Evolutionary conservation across 2,329 filamentous ascomycete species (phyloP).

Genomic region (Clarireedia paspali): DNA sequence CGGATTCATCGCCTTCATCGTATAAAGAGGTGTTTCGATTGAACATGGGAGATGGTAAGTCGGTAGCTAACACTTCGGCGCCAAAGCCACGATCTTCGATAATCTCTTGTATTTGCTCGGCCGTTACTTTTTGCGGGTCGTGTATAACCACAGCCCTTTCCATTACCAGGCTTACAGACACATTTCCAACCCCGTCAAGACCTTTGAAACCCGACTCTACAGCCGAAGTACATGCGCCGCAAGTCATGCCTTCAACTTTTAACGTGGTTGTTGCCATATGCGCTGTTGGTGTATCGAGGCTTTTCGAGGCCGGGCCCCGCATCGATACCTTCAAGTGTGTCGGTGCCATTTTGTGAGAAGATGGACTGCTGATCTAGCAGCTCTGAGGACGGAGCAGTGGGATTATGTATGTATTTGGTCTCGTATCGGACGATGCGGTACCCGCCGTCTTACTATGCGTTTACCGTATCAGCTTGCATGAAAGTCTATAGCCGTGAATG

Average conservation of each 20-base stretch:
- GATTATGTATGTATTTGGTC: conserved; percentile 3
- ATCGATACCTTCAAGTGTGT: conserved; percentile 24
- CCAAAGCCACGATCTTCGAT: conserved; percentile 93
- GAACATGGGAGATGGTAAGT: conserved; percentile 52
- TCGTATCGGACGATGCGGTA: conserved; percentile 3
- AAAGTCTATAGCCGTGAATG: neutral
- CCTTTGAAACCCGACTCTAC: conserved; percentile 85
- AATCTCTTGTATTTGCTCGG: conserved; percentile 71
- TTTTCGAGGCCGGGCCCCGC: conserved; percentile 12
- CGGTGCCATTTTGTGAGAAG: conserved; percentile 23
- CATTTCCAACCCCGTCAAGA: conserved; percentile 71
- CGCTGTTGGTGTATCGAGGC: conserved; percentile 20
- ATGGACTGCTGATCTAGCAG: neutral
- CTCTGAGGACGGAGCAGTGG: neutral
- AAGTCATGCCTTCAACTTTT: conserved; percentile 84
- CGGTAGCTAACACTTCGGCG: conserved; percentile 77
- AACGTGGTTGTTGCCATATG: conserved; percentile 87
- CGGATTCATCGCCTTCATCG: conserved; percentile 25
- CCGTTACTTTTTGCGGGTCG: conserved; percentile 64
- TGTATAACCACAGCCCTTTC: conserved; percentile 93
- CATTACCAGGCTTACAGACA: conserved; percentile 91
- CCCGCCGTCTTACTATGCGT: conserved; percentile 4
- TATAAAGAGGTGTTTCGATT: conserved; percentile 26
- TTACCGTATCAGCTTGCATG: conserved; percentile 5
- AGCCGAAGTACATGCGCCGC: conserved; percentile 91